phyloP scores from a whole-genome alignment of 805 yeast genomes.

The Kodamaea laetipori region DNA sequence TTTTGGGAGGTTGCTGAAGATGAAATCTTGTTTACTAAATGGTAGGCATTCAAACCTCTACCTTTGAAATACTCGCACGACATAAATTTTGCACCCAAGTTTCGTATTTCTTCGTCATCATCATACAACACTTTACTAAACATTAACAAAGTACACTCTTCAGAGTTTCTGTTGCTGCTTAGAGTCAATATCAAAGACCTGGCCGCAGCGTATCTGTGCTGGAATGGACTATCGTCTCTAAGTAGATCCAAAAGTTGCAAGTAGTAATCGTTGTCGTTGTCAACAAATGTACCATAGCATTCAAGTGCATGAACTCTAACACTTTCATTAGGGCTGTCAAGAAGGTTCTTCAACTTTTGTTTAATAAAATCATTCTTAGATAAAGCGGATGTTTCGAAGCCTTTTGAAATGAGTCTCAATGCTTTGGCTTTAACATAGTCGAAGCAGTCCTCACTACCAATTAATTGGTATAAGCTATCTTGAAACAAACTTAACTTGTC shows the following conservation, averaged over 20 bases:
- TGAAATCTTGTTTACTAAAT: constrained; percentile 6
- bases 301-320: constrained; percentile 42
- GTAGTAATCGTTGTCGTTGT: constrained; percentile 12
- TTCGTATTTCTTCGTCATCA: constrained; percentile 66
- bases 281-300: constrained; percentile 49
- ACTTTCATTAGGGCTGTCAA: constrained; percentile 7
- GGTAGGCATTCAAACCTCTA: constrained; percentile 8
- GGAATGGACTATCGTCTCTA: constrained; percentile 47
- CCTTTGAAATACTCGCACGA: constrained; percentile 15
- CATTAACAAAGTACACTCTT: constrained; percentile 15
- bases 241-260: constrained; percentile 27
- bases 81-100: constrained; percentile 46
- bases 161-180: constrained; percentile 15
- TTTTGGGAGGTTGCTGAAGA: constrained; percentile 14
- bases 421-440: constrained; percentile 47
- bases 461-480: constrained; percentile 20
- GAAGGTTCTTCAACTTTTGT: not conserved
- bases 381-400: constrained; percentile 12
- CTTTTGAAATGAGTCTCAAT: constrained; percentile 32
- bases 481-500: not conserved
- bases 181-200: constrained; percentile 36
- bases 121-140: constrained; percentile 51
- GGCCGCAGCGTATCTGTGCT: constrained; percentile 49
- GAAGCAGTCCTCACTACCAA: constrained; percentile 35
- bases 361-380: not conserved